Evolutionary conservation across 1,284 basidiomycete genomes (phyloP).

Genomic region (Uromyces viciae-fabae): DNA sequence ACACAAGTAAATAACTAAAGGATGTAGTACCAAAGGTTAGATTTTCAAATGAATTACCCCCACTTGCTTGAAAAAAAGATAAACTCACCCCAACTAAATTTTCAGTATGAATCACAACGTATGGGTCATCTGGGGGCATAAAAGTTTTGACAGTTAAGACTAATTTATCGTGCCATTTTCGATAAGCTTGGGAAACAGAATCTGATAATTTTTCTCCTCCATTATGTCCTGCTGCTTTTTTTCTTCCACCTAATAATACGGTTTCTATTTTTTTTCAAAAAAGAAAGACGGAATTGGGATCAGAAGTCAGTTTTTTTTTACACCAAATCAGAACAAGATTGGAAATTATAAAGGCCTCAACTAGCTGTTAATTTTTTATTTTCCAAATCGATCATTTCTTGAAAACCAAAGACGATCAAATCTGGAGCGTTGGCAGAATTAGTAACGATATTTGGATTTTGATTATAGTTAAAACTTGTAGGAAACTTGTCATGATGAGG

Average conservation of each 20-base stretch:
- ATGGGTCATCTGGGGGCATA: slow-evolving; percentile 67
- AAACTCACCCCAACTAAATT: slow-evolving; percentile 68
- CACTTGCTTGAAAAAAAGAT: not conserved
- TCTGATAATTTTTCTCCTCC: slow-evolving; percentile 62
- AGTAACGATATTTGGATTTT: slow-evolving; percentile 46
- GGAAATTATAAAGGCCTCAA: slow-evolving; percentile 50
- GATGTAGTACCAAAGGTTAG: not conserved
- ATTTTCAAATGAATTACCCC: not conserved
- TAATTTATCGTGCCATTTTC: slow-evolving; percentile 80
- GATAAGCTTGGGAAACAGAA: slow-evolving; percentile 77
- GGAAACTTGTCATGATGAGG: not conserved
- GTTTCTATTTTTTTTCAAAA: slow-evolving; percentile 65
- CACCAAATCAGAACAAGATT: not conserved
- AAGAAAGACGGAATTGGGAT: not conserved
- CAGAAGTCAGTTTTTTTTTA: not conserved
- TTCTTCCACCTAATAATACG: slow-evolving; percentile 70
- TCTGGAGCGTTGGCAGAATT: slow-evolving; percentile 62
- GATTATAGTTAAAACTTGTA: not conserved
- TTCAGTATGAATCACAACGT: slow-evolving; percentile 76
- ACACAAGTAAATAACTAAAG: slow-evolving; percentile 72
- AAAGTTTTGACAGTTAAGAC: slow-evolving; percentile 66
- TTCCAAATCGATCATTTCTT: slow-evolving; percentile 92
- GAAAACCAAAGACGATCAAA: slow-evolving; percentile 87
- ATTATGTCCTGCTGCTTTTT: slow-evolving; percentile 58
- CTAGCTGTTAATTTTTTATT: slow-evolving; percentile 82